Evolutionary conservation across 129 eudicot genomes (phyloP).

Genomic region (Helichrysum umbraculigerum): DNA sequence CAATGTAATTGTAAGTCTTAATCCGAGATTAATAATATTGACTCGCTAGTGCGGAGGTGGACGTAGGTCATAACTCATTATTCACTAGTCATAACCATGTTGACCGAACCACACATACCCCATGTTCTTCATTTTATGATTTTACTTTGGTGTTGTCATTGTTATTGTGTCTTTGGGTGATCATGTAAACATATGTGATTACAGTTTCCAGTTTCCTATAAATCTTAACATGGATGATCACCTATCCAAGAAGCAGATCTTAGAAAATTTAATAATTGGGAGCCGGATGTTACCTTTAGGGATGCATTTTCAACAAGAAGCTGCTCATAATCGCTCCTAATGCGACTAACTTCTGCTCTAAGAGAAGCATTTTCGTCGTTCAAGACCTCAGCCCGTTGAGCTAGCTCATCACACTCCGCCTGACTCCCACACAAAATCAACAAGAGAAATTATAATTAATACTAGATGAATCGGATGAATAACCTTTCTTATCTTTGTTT

Average conservation of each 20-base stretch:
- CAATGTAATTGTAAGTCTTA: too few species aligned
- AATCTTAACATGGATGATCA: neutral
- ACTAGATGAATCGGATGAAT: neutral
- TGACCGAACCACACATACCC: too few species aligned
- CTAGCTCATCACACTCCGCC: conserved; percentile 96
- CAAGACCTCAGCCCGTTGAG: conserved; percentile 78
- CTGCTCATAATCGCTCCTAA: conserved; percentile 69
- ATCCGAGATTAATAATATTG: too few species aligned
- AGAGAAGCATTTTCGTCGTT: conserved; percentile 80
- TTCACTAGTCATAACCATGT: too few species aligned
- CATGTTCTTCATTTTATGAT: too few species aligned
- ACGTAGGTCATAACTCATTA: too few species aligned
- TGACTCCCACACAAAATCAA: conserved; percentile 27
- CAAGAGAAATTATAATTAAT: neutral
- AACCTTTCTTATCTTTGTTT: too few species aligned
- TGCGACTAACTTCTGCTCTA: conserved; percentile 68
- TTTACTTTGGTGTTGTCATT: too few species aligned
- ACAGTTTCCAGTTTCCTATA: neutral
- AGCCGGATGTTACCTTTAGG: conserved; percentile 55
- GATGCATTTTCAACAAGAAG: conserved; percentile 71
- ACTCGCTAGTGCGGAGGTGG: too few species aligned
- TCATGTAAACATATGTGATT: too few species aligned
- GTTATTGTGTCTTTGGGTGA: too few species aligned
- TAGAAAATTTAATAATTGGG: neutral
- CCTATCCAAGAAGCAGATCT: neutral